These are phyloP conservation scores for Lactarius vividus DNA, from an alignment of 768 basidiomycete genomes.

Conservation along the genomic window DNA sequence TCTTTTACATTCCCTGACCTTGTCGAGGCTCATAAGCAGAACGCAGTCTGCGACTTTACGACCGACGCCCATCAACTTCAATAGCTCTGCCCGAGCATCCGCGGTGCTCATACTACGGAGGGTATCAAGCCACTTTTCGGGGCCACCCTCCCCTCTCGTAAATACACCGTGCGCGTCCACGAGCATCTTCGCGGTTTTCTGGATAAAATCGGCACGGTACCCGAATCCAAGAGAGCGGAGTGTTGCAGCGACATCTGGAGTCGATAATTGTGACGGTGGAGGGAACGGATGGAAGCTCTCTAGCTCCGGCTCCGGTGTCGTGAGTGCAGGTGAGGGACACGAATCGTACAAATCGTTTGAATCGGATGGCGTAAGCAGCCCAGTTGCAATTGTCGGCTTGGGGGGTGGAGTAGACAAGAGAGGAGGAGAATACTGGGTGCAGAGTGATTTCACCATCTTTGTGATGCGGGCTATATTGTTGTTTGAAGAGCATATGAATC, in stretches of 20 bases:
- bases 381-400: slow-evolving; percentile 29
- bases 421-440: slow-evolving; percentile 68
- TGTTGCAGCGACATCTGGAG: slow-evolving; percentile 52
- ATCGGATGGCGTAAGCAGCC: slow-evolving; percentile 31
- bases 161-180: slow-evolving; percentile 48
- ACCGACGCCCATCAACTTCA: slow-evolving; percentile 88
- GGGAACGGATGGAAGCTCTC: slow-evolving; percentile 80
- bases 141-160: slow-evolving; percentile 38
- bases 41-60: slow-evolving; percentile 97
- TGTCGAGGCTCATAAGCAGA: slow-evolving; percentile 88
- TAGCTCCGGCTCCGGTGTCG: slow-evolving; percentile 25
- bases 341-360: slow-evolving; percentile 14
- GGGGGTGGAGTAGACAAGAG: slow-evolving; percentile 52
- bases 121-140: slow-evolving; percentile 59
- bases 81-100: slow-evolving; percentile 68
- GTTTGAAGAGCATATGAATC: slow-evolving; percentile 97
- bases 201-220: slow-evolving; percentile 90
- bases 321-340: slow-evolving; percentile 20
- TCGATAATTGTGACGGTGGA: slow-evolving; percentile 62
- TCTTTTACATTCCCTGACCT: slow-evolving; percentile 45
- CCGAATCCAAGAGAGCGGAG: slow-evolving; percentile 90
- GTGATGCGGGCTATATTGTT: slow-evolving; percentile 96
- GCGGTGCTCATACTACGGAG: slow-evolving; percentile 50
- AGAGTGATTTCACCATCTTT: slow-evolving; percentile 86
- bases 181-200: slow-evolving; percentile 77